Evolutionary conservation across 495 filamentous ascomycete genomes (phyloP), one percentile per base, ranked within the genome.

Genomic region (Penicillium salamii): DNA sequence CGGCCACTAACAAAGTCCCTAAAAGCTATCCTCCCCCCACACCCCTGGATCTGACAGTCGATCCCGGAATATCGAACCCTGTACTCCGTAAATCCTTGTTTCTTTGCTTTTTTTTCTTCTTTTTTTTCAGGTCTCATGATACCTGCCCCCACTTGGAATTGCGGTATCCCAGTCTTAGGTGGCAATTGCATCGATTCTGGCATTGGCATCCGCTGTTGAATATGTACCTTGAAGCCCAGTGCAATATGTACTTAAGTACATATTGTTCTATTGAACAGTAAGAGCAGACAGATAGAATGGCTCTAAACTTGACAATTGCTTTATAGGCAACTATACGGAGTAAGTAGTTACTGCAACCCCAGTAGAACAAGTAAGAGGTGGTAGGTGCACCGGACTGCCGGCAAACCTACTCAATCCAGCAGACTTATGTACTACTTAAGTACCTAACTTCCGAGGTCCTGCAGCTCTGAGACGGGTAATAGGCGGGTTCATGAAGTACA

Each of bases 91-190:
- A 32, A 50, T 42, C 49, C 23, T 26, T 26, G 29, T 13, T 32
- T 32, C 29, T 8, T 32, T 32, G 3, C 8, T 26, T 8, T 26
- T 48, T 55, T 57, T 56, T 60, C 58, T 56, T 42, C 45, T 23
- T 44, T 59, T 59, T 61, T 56, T 50, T 40, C 26, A 38, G 55
- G 59, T 59, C 55, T 33, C 59, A 62, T 62, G 59, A 59, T 62
- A 31, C 34, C 38, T 51, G 31, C 18, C 50, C 47, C 54, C 50
- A 52, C 48, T 45, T 48, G 17, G 35, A 38, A 12, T 49, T 42
- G 44, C 36, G 44, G 34, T 52, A 32, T 42, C 34, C 31, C 46
- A 18, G 24, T 23, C 31, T 11, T 11, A 17, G n/a, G 28, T 42
- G 46, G 18, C n/a, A 39, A 50, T 46, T 38, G 24, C 9, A 33